Conservation (phyloP, 768 basidiomycete genomes). For the Amanita pseudoporphyria region DNA sequence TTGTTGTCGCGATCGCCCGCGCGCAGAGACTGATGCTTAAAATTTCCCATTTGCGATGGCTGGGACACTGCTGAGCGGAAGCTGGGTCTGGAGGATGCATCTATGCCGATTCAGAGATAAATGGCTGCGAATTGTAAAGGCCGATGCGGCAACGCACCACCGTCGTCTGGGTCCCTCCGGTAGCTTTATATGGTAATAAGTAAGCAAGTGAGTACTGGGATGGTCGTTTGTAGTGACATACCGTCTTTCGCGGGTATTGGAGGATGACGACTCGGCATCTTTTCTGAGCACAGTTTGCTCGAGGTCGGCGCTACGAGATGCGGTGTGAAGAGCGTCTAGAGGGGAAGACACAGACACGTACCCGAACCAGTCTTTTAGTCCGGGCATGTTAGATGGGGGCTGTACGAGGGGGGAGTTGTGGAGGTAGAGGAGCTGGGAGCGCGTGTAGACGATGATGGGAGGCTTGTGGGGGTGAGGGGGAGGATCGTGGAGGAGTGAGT, state of each 20-base stretch:
- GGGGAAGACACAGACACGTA: slow-evolving; percentile 25
- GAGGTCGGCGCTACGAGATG: slow-evolving; percentile 39
- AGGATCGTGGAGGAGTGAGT: neutral
- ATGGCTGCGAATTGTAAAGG: slow-evolving; percentile 5
- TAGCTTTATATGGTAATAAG: slow-evolving; percentile 36
- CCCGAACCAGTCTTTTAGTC: slow-evolving; percentile 86
- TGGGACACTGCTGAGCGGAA: slow-evolving; percentile 70
- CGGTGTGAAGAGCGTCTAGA: slow-evolving; percentile 13
- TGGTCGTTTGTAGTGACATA: slow-evolving; percentile 18
- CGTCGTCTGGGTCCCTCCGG: slow-evolving; percentile 69
- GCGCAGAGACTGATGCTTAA: slow-evolving; percentile 80
- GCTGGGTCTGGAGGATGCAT: slow-evolving; percentile 49
- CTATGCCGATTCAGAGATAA: slow-evolving; percentile 17
- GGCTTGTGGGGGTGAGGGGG: slow-evolving; percentile 14
- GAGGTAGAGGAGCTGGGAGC: slow-evolving; percentile 56
- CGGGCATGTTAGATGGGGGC: slow-evolving; percentile 67
- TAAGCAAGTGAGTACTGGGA: slow-evolving; percentile 8
- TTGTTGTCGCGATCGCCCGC: slow-evolving; percentile 36
- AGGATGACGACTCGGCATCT: slow-evolving; percentile 53
- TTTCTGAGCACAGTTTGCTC: slow-evolving; percentile 60
- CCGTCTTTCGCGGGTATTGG: slow-evolving; percentile 61
- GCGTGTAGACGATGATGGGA: slow-evolving; percentile 58
- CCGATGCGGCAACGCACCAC: slow-evolving; percentile 31
- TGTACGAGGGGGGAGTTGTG: slow-evolving; percentile 69
- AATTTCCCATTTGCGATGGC: slow-evolving; percentile 89